phyloP scores from a whole-genome alignment of 2,329 filamentous ascomycete genomes.

The Calonectria naviculata region DNA sequence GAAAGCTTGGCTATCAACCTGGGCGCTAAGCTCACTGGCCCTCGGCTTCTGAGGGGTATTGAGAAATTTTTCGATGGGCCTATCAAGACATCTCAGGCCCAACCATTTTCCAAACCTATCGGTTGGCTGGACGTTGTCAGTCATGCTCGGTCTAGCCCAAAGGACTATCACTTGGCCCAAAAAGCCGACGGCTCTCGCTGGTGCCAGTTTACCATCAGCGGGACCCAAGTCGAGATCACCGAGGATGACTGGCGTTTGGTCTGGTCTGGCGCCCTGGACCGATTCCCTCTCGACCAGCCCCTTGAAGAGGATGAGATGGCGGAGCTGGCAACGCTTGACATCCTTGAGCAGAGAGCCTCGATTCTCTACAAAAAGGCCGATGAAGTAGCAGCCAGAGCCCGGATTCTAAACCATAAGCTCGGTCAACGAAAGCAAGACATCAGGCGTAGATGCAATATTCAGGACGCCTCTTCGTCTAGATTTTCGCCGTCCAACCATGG shows the following conservation, averaged over 20 bases:
- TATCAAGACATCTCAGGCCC: slow-evolving; percentile 65
- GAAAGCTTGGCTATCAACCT: slow-evolving; percentile 89
- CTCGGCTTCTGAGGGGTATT: slow-evolving; percentile 86
- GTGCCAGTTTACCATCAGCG: slow-evolving; percentile 86
- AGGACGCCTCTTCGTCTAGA: slow-evolving; percentile 48
- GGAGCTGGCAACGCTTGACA: slow-evolving; percentile 85
- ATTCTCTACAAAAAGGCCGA: slow-evolving; percentile 85
- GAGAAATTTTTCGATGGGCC: slow-evolving; percentile 87
- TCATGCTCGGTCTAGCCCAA: slow-evolving; percentile 83
- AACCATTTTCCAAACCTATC: slow-evolving; percentile 71
- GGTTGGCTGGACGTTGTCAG: slow-evolving; percentile 89
- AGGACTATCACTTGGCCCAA: slow-evolving; percentile 80
- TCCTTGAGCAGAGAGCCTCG: slow-evolving; percentile 81
- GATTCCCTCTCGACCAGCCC: slow-evolving; percentile 80
- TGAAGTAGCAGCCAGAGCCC: slow-evolving; percentile 70
- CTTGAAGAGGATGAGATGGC: slow-evolving; percentile 89
- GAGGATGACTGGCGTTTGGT: slow-evolving; percentile 91
- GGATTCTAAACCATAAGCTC: slow-evolving; percentile 84
- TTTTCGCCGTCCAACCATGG: slow-evolving; percentile 49
- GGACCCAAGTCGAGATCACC: slow-evolving; percentile 83
- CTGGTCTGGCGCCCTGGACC: slow-evolving; percentile 83
- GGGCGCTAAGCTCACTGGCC: slow-evolving; percentile 84
- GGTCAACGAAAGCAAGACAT: slow-evolving; percentile 47
- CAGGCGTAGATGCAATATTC: slow-evolving; percentile 38
- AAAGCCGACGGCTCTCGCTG: slow-evolving; percentile 75